Evolutionary conservation across 768 basidiomycete genomes (phyloP).

Genomic region (Udeniomyces megalosporus): DNA sequence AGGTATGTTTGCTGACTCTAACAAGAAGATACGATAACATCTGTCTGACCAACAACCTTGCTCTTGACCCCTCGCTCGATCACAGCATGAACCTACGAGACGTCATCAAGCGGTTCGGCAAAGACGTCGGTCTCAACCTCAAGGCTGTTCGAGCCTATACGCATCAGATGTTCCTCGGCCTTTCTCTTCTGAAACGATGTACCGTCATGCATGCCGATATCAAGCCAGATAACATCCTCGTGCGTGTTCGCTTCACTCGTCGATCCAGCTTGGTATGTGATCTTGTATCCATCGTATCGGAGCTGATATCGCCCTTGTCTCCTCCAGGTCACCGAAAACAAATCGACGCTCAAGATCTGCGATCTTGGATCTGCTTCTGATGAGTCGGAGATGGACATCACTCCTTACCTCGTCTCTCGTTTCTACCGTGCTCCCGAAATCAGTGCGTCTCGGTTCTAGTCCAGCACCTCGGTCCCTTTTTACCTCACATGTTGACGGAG

Average conservation of each 20-base stretch:
- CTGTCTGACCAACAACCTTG: no score
- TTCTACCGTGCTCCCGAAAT: constrained; percentile 99
- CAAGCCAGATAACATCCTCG: constrained; percentile 95
- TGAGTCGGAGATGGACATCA: constrained; percentile 86
- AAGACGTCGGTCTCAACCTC: constrained; percentile 91
- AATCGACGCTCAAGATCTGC: constrained; percentile 82
- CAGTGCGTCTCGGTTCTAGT: constrained; percentile 43
- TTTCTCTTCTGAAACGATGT: constrained; percentile 68
- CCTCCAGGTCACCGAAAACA: constrained; percentile 75
- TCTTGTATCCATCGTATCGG: background rate
- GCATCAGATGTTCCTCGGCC: constrained; percentile 79
- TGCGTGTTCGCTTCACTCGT: constrained; percentile 31
- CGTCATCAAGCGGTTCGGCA: constrained; percentile 93
- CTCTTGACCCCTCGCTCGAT: no score
- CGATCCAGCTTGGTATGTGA: background rate
- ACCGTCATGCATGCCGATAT: constrained; percentile 97
- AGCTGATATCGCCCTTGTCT: background rate
- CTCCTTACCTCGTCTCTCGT: constrained; percentile 89
- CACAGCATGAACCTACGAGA: constrained; percentile 91
- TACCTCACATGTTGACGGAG: background rate
- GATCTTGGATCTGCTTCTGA: constrained; percentile 96
- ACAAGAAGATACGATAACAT: no score
- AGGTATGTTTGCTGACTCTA: constrained; percentile 61
- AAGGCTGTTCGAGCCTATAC: constrained; percentile 97
- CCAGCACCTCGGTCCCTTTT: background rate